Conservation (phyloP, 2,329 filamentous ascomycete genomes). For the Penicillium sp. region DNA sequence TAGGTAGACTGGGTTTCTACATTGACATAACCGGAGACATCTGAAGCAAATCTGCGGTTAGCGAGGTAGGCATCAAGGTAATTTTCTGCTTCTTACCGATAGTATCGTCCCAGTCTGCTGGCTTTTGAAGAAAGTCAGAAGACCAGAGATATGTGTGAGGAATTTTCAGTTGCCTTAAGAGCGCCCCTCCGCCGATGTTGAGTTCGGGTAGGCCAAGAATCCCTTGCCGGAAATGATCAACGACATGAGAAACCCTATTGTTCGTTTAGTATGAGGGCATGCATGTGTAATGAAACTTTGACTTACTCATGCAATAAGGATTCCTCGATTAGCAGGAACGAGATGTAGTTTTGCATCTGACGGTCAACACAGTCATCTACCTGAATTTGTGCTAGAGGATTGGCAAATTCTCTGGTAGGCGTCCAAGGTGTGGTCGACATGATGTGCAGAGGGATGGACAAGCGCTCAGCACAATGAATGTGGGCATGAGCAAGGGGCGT, state of each 20-base stretch:
- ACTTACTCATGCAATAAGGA: constrained; percentile 6
- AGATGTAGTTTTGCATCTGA: constrained; percentile 7
- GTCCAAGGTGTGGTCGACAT: constrained; percentile 9
- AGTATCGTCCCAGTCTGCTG: constrained; percentile 1
- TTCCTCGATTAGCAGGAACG: constrained; percentile 1
- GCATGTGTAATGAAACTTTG: no score
- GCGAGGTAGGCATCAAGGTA: not conserved
- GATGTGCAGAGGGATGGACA: constrained; percentile 9
- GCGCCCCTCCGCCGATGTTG: not conserved
- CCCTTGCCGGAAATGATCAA: not conserved
- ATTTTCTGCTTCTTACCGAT: not conserved
- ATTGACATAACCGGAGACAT: not conserved
- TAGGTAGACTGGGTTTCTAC: not conserved
- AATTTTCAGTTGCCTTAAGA: not conserved
- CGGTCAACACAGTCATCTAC: not conserved
- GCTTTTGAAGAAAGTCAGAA: not conserved
- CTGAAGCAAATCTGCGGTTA: not conserved
- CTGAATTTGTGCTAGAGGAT: constrained; percentile 3
- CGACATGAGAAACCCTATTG: not conserved
- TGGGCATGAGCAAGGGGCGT: constrained; percentile 9
- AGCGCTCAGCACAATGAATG: constrained; percentile 6
- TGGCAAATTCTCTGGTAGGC: constrained; percentile 2
- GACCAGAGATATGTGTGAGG: constrained; percentile 10
- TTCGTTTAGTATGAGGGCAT: not conserved
- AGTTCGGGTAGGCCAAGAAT: not conserved